These are phyloP conservation scores for Cryptosporidium viatorum DNA, from an alignment of 169 alveolate species.

Conservation along the genomic window DNA sequence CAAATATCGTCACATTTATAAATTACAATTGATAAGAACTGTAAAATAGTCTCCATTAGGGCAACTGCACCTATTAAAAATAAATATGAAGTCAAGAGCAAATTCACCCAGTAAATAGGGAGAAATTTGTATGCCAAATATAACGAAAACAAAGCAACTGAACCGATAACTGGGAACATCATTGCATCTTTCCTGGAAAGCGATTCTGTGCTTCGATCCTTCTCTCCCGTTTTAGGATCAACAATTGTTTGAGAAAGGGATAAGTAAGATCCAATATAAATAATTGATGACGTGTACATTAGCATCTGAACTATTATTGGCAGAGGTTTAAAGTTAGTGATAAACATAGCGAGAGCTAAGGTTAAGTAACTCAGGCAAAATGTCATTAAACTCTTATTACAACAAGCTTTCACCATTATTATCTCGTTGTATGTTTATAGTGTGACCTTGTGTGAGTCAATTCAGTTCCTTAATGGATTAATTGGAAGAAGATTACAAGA, in stretches of 20 bases:
- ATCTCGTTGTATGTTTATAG: not conserved
- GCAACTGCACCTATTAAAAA: constrained; percentile 78
- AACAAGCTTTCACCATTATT: not conserved
- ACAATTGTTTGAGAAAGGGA: constrained; percentile 71
- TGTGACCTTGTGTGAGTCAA: not conserved
- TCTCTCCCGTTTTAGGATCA: constrained; percentile 81
- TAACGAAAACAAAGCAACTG: constrained; percentile 86
- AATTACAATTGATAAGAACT: constrained; percentile 47
- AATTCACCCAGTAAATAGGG: constrained; percentile 80
- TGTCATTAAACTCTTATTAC: not conserved
- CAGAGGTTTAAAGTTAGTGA: constrained; percentile 55
- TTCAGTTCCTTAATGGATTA: not conserved
- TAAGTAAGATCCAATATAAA: constrained; percentile 79
- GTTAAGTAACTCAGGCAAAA: constrained; percentile 5
- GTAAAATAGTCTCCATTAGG: constrained; percentile 76
- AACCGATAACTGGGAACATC: constrained; percentile 89
- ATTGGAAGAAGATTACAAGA: not conserved
- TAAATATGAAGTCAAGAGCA: constrained; percentile 80
- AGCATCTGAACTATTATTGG: constrained; percentile 80
- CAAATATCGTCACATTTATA: constrained; percentile 73
- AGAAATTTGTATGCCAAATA: constrained; percentile 80
- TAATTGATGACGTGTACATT: constrained; percentile 77
- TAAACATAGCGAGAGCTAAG: constrained; percentile 5
- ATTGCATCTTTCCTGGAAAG: constrained; percentile 88
- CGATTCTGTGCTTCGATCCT: constrained; percentile 83